These are phyloP conservation scores for Scheffersomyces stambukii DNA, from an alignment of 1,139 yeast genomes.

Conservation along the genomic window DNA sequence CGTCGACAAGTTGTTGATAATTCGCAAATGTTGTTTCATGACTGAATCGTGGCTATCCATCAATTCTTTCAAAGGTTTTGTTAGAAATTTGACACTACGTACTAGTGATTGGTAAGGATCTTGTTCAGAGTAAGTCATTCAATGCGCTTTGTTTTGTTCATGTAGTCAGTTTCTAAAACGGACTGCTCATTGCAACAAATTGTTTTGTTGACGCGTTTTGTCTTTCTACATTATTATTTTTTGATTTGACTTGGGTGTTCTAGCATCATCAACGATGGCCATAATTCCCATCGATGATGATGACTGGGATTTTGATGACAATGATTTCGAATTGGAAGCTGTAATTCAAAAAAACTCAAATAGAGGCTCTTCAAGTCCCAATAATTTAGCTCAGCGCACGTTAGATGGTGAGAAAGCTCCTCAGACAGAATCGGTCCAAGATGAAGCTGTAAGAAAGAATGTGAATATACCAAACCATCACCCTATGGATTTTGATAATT, in stretches of 20 bases:
- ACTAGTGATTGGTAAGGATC: slow-evolving; percentile 23
- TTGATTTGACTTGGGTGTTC: background rate
- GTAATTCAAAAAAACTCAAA: slow-evolving; percentile 4
- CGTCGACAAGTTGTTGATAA: slow-evolving; percentile 20
- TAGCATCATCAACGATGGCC: slow-evolving; percentile 2
- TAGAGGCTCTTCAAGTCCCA: background rate
- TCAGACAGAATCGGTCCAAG: too few relatives aligned
- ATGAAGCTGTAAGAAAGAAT: too few relatives aligned
- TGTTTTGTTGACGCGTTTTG: background rate
- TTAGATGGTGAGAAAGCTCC: too few relatives aligned
- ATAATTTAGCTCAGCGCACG: slow-evolving; percentile 5
- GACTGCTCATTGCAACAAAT: too few relatives aligned
- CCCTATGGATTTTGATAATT: slow-evolving; percentile 33
- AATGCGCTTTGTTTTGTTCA: background rate
- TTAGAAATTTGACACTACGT: slow-evolving; percentile 17
- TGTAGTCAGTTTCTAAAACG: background rate
- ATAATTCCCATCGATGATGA: slow-evolving; percentile 8
- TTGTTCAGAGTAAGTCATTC: slow-evolving; percentile 1
- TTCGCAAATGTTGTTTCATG: slow-evolving; percentile 20
- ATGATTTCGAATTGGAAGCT: slow-evolving; percentile 13
- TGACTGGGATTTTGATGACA: slow-evolving; percentile 11
- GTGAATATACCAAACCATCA: slow-evolving; percentile 44
- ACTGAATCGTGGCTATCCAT: slow-evolving; percentile 26
- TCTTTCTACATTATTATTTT: background rate
- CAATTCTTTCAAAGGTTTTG: slow-evolving; percentile 20